Percentiles rank a stretch among this genome's conserved stretches.
These are phyloP conservation scores for Ceratobasidium papillatum DNA, from an alignment of 1,284 basidiomycete genomes.

Conservation along the genomic window DNA sequence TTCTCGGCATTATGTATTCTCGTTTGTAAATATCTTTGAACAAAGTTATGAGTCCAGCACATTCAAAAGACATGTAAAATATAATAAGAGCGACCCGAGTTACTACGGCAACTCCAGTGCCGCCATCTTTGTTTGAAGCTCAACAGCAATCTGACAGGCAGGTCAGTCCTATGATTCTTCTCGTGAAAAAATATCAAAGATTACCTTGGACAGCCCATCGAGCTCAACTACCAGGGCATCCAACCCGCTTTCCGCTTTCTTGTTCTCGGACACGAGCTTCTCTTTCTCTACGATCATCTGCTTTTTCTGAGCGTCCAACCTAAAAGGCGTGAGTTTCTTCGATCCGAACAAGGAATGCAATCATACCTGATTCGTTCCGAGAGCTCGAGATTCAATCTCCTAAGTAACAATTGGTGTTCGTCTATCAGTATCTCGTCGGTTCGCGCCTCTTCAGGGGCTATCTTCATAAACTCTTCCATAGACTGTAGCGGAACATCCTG, in stretches of 20 bases:
- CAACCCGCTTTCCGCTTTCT: constrained; percentile 68
- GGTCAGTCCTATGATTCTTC: neutral
- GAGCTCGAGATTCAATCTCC: constrained; percentile 80
- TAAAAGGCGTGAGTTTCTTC: constrained; percentile 49
- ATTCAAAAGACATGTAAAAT: neutral
- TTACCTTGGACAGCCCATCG: constrained; percentile 70
- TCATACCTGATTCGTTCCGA: constrained; percentile 77
- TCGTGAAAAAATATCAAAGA: neutral
- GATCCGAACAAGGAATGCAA: constrained; percentile 25
- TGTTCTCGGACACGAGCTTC: constrained; percentile 75
- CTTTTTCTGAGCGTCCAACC: constrained; percentile 71
- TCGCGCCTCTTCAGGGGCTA: constrained; percentile 72
- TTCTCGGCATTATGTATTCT: constrained; percentile 38
- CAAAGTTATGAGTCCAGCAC: neutral
- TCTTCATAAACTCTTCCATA: constrained; percentile 67
- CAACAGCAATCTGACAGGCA: constrained; percentile 37
- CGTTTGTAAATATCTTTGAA: constrained; percentile 39
- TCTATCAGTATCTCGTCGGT: constrained; percentile 66
- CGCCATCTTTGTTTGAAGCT: constrained; percentile 43
- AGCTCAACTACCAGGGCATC: constrained; percentile 77
- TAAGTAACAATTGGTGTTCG: constrained; percentile 82
- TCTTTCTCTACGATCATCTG: constrained; percentile 73
- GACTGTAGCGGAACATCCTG: constrained; percentile 78
- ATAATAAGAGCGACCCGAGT: neutral
- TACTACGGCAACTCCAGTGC: constrained; percentile 42